These are phyloP conservation scores for Talaromyces islandicus DNA, from an alignment of 2,329 filamentous ascomycete genomes.

Conservation along the genomic window DNA sequence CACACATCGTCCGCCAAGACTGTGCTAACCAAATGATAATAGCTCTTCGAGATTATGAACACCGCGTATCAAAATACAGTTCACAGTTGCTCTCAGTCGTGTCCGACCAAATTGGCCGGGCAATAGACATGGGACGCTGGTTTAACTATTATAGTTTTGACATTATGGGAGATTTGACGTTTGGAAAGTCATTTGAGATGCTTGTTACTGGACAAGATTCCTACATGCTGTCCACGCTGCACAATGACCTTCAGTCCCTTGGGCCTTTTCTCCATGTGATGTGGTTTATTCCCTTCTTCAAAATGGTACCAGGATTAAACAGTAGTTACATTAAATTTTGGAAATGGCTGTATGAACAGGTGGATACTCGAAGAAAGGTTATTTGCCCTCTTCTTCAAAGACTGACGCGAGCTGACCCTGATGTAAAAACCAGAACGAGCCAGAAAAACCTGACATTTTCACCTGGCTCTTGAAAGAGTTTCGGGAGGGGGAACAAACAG, in stretches of 20 bases:
- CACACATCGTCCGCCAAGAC: background rate
- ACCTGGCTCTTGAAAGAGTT: slow-evolving; percentile 7
- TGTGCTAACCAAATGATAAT: background rate
- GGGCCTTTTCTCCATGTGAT: slow-evolving; percentile 16
- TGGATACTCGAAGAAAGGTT: slow-evolving; percentile 7
- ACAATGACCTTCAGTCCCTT: slow-evolving; percentile 14
- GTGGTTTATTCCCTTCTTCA: slow-evolving; percentile 20
- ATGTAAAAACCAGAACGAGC: slow-evolving; percentile 7
- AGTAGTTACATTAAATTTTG: slow-evolving; percentile 11
- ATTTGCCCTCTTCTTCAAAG: background rate
- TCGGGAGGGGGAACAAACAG: slow-evolving; percentile 1
- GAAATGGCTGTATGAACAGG: slow-evolving; percentile 3
- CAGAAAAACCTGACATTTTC: slow-evolving; percentile 14
- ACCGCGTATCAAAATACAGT: slow-evolving; percentile 7
- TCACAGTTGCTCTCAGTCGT: slow-evolving; percentile 10
- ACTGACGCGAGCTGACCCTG: background rate
- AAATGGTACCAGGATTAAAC: slow-evolving; percentile 14
- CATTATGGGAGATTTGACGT: slow-evolving; percentile 33
- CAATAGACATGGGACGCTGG: slow-evolving; percentile 16
- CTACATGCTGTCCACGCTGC: slow-evolving; percentile 16
- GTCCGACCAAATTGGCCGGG: background rate
- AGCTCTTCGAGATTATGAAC: slow-evolving; percentile 10
- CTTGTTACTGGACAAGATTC: slow-evolving; percentile 16
- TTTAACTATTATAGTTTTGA: slow-evolving; percentile 22
- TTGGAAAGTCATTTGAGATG: slow-evolving; percentile 33